Conservation (phyloP, 2,329 filamentous ascomycete species). For the Venturia nashicola region DNA sequence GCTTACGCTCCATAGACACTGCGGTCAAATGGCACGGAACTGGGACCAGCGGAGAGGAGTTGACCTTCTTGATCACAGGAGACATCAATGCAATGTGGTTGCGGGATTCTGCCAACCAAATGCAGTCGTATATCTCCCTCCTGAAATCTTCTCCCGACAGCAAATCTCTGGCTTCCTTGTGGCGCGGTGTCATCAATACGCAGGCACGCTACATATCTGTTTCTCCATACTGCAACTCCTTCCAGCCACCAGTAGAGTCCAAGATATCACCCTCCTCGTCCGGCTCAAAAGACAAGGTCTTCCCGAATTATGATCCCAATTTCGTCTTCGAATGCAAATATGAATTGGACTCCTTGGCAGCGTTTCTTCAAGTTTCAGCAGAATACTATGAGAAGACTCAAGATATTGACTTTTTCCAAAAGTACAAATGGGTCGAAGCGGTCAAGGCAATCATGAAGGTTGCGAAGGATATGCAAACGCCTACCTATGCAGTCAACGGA, state of each 20-base stretch:
- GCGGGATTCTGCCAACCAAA: slow-evolving; percentile 50
- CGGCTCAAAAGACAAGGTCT: slow-evolving; percentile 29
- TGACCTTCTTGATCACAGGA: slow-evolving; percentile 47
- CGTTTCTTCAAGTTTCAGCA: slow-evolving; percentile 36
- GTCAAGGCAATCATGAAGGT: slow-evolving; percentile 32
- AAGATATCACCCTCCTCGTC: slow-evolving; percentile 28
- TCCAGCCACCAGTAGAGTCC: slow-evolving; percentile 38
- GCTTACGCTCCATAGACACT: slow-evolving; percentile 38
- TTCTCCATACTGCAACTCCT: slow-evolving; percentile 42
- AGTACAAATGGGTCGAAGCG: slow-evolving; percentile 34
- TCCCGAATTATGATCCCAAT: slow-evolving; percentile 28
- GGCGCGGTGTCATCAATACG: slow-evolving; percentile 59
- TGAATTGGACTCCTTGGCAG: slow-evolving; percentile 39
- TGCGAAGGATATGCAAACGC: slow-evolving; percentile 33
- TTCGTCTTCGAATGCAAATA: slow-evolving; percentile 43
- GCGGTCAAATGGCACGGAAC: slow-evolving; percentile 58
- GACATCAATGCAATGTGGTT: slow-evolving; percentile 47
- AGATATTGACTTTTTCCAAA: slow-evolving; percentile 35
- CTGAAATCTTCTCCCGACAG: slow-evolving; percentile 40
- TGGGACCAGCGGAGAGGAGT: slow-evolving; percentile 48
- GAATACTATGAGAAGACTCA: slow-evolving; percentile 38
- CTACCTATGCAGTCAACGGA: slow-evolving; percentile 36
- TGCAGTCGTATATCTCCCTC: slow-evolving; percentile 56
- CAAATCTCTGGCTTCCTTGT: slow-evolving; percentile 53
- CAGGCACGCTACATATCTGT: slow-evolving; percentile 56